Evolutionary conservation across 2,329 filamentous ascomycete species (phyloP), one percentile per base, ranked within the genome.

Genomic region (Colletotrichum musae): DNA sequence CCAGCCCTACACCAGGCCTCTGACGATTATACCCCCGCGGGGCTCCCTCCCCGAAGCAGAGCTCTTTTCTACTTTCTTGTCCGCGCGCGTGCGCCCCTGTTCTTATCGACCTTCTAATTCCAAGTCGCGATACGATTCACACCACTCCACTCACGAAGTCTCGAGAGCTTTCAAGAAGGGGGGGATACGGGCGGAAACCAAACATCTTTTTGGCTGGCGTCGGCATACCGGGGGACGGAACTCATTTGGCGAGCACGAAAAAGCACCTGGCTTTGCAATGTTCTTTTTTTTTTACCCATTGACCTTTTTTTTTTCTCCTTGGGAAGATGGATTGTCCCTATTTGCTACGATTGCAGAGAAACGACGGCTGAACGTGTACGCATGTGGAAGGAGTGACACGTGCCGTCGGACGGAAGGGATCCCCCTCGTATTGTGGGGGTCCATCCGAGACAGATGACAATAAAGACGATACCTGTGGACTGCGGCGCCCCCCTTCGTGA

Each of bases 101-200:
- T 68, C 64, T 68, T 68, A 68, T 68, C 64, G 48, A 68, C 64
- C 59, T 68, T 68, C 68, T 70, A 70, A 70, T 70, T 64, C 64
- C 62, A 69, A 69, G 66, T 66, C 60, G 66, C 66, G 66, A 69
- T 48, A 69, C 62, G 66, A 69, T 60, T 69, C 57, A 69, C 62
- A 36, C 18, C 66, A 69, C 66, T 69, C 66, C 66, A 69, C 66
- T 69, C 62, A 69, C n/a, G 66, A 43, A 66, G 62, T 66, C 45
- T 39, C 18, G 24, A 39, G 36, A 36, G 32, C 32, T 36, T 13
- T 66, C 3, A 66, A 65, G 56, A 66, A 52, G 43, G 60, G 39
- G 45, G 56, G 66, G 51, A 56, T 9, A 36, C 32, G 32, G 32
- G 32, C 32, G 32, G 56, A 45, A 66, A 64, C 66, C 66, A 69